Evolutionary conservation across 2,329 filamentous ascomycete genomes (phyloP), one percentile per base, ranked within the genome.

Genomic region (Calcarisporium arbuscula): DNA sequence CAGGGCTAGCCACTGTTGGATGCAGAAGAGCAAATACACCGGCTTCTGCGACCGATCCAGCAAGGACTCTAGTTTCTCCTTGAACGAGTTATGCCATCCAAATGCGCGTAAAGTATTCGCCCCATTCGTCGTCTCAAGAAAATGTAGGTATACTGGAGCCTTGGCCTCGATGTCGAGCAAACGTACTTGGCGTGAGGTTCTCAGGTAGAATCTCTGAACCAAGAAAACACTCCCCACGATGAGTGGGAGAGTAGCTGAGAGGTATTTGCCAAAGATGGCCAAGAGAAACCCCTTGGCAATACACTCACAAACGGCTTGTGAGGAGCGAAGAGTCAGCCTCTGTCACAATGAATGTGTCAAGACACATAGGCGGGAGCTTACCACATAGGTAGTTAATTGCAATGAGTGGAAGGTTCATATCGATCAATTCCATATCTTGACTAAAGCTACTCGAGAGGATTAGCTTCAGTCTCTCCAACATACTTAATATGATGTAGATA

Each of bases 1-100:
- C 4, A 74, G 48, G 0, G 54, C 61, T 2, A 73, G 52, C 67
- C 69, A 74, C 15, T 62, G 54, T 41, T 72, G 69, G 10, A 72
- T 64, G 14, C 62, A 61, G 33, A 58, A 64, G 10, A 71, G 57
- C 8, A 70, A 51, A 38, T 74, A 56, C 7, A 44, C 50, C 1
- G 52, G 53, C 15, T 42, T 34, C 27, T 57, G 54, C 0, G 49
- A 56, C 4, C 34, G 30, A 33, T 46, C 68, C 6, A 74, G 54
- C 28, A 44, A 34, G n/a, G 25, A 23, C 8, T 36, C 28, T 8
- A 33, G 32, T 16, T 23, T 23, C 6, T 36, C 34, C 9, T 36
- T 26, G 17, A 33, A 27, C 8, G 28, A 25, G 4, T 25, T 32
- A 8, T 37, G 17, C 40, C 42, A 42, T 5, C 42, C 39, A 16